Percentiles rank a stretch among this genome's conserved stretches.
These are phyloP conservation scores for Calocera cornea DNA, from an alignment of 768 basidiomycete genomes.

Conservation along the genomic window DNA sequence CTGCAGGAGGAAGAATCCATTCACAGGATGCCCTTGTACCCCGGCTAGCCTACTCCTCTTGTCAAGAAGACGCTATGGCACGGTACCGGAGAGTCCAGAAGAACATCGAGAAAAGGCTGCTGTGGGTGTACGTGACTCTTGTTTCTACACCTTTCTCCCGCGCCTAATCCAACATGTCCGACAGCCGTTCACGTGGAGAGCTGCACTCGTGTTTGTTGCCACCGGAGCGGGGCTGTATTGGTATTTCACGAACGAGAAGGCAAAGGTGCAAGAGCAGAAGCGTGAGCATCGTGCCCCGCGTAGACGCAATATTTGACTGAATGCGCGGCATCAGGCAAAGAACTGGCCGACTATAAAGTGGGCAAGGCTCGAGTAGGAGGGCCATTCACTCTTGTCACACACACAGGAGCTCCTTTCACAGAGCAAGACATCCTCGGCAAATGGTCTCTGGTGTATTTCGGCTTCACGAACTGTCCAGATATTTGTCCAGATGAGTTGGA, in stretches of 20 bases:
- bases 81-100: not conserved
- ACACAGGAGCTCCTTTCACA: constrained; percentile 57
- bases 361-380: constrained; percentile 87
- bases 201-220: constrained; percentile 70
- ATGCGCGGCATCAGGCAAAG: constrained; percentile 41
- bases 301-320: not conserved
- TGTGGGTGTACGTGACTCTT: not conserved
- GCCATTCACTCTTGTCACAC: constrained; percentile 63
- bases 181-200: constrained; percentile 83
- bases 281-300: constrained; percentile 33
- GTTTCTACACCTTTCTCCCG: not conserved
- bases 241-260: constrained; percentile 85
- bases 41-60: too few species aligned
- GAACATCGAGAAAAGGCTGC: not conserved
- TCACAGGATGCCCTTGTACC: too few species aligned
- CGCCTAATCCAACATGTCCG: not conserved
- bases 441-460: constrained; percentile 81
- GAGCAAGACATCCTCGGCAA: constrained; percentile 74
- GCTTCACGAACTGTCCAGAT: constrained; percentile 99
- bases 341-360: constrained; percentile 54
- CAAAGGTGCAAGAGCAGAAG: constrained; percentile 56
- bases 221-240: constrained; percentile 70
- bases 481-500: constrained; percentile 97
- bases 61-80: too few species aligned
- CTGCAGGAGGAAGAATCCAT: too few species aligned